phyloP scores from a whole-genome alignment of 352 stramenopile genomes.

The Globisporangium alternatum region DNA sequence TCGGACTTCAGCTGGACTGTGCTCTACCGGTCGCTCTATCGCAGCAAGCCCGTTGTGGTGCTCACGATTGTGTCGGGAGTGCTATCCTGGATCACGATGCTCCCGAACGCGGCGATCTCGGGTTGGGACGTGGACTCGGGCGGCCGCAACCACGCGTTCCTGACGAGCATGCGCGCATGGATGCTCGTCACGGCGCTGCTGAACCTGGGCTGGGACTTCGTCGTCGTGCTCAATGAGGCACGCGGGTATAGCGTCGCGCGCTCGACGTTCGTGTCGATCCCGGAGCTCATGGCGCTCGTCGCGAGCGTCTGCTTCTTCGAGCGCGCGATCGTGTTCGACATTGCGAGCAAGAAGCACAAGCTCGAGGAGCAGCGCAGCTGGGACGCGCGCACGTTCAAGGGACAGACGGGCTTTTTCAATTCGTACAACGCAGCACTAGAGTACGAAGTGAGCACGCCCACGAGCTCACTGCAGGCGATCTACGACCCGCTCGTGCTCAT shows the following conservation, averaged over 20 bases:
- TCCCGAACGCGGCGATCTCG: conserved; percentile 49
- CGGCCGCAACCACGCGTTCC: conserved; percentile 23
- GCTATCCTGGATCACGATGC: conserved; percentile 47
- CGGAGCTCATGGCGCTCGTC: conserved; percentile 37
- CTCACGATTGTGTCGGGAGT: conserved; percentile 42
- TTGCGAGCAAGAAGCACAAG: conserved; percentile 30
- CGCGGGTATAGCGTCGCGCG: conserved; percentile 39
- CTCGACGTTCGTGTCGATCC: conserved; percentile 34
- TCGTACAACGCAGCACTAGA: conserved; percentile 53
- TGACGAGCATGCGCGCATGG: conserved; percentile 44
- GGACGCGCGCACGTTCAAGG: conserved; percentile 32
- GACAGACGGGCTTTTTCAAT: conserved; percentile 34
- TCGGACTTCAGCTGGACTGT: conserved; percentile 36
- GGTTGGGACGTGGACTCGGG: conserved; percentile 28
- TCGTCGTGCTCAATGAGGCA: conserved; percentile 30
- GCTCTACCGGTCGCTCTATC: conserved; percentile 55
- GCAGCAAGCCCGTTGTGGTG: conserved; percentile 30
- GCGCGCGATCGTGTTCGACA: conserved; percentile 22
- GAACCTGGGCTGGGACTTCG: conserved; percentile 34
- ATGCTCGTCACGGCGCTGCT: conserved; percentile 41
- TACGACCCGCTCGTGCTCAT: conserved; percentile 34
- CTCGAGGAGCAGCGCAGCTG: conserved; percentile 35
- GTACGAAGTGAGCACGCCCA: conserved; percentile 30
- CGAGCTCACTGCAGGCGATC: conserved; percentile 23
- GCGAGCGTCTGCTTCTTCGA: conserved; percentile 26